Conservation (phyloP, 176 grass and related monocot genomes). For the Musa acuminata region DNA sequence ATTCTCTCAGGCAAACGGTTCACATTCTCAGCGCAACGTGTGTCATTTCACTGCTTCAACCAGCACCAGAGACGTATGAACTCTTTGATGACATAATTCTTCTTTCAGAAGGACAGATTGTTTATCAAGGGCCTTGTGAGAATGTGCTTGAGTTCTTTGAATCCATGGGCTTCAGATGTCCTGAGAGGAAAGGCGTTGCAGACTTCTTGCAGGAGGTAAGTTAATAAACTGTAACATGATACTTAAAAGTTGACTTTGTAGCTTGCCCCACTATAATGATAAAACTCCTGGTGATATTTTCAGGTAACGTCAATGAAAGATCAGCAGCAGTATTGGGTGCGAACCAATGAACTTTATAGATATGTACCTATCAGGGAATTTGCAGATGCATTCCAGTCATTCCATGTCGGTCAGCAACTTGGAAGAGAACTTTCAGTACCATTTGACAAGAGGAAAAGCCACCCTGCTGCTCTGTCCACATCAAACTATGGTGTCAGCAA, state of each 20-base stretch:
- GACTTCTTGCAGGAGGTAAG: conserved; percentile 87
- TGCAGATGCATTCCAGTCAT: conserved; percentile 37
- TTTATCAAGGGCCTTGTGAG: conserved; percentile 73
- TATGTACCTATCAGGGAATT: conserved; percentile 61
- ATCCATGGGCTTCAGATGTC: conserved; percentile 66
- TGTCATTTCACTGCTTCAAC: conserved; percentile 75
- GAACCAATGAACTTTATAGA: conserved; percentile 23
- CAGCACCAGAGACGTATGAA: conserved; percentile 72
- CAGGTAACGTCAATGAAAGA: conserved; percentile 58
- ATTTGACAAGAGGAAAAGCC: conserved; percentile 53
- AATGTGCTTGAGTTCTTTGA: conserved; percentile 76
- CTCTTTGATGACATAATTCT: conserved; percentile 79
- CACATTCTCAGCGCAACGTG: no score
- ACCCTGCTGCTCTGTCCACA: no score
- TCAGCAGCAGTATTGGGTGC: conserved; percentile 64
- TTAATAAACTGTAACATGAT: not conserved
- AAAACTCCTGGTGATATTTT: not conserved
- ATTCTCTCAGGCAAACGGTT: no score
- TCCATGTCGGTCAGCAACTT: conserved; percentile 35
- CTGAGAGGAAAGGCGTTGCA: conserved; percentile 70
- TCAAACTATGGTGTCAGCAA: no score
- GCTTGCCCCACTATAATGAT: not conserved
- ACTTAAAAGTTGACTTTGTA: no score
- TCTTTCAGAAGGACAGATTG: conserved; percentile 63
- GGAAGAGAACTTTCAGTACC: conserved; percentile 43